Base-by-base conservation (phyloP, 2,329 filamentous ascomycete genomes). In the Nannizziopsis arthrosporioides region DNA sequence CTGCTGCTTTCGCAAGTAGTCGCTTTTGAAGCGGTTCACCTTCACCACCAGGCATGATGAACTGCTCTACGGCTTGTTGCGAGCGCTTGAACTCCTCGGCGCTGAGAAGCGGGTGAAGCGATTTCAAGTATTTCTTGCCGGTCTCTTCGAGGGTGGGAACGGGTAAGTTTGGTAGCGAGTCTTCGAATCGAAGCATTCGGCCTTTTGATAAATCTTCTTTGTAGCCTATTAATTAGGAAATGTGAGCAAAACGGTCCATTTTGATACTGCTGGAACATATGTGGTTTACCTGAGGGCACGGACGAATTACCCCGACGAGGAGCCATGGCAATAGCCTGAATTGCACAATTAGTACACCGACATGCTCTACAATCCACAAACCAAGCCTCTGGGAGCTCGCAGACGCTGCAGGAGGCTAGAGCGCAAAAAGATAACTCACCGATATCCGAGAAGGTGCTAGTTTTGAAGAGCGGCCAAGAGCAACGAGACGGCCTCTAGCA, bases 11-110 rank as follows among this genome's bases (percentile, higher is more conserved):
- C 50, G 84, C 86, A 44, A 90, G 60, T 55, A 98, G 75, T 66
- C 90, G 85, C 63, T 94, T 83, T 72, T 98, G 92, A 38, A 98
- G 80, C 60, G 80, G 79, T 64, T 82, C 77, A 53, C 90, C 92
- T 44, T 82, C 74, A 35, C 88, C 86, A 49, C 86, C 87, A n/a
- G 90, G 86, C 57, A 82, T 81, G 57, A 94, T 72, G 68, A 98
- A 96, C 5, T 89, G 86, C 53, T 85, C 75, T 32, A 98, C 88
- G 30, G 86, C 89, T 62, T 84, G 84, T 64, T 85, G 83, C 47
- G 78, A 81, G 53, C 68, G 66, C 55, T 77, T 69, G 61, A 70
- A 82, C 61, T 82, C 79, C 54, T 68, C 61, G 55, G 74, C 65
- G 56, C 70, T 76, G 48, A 82, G 72, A 27, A 82, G 69, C 43